Evolutionary conservation across 2,329 filamentous ascomycete species (phyloP), one percentile per base, ranked within the genome.

Genomic region (Fusarium algeriense): DNA sequence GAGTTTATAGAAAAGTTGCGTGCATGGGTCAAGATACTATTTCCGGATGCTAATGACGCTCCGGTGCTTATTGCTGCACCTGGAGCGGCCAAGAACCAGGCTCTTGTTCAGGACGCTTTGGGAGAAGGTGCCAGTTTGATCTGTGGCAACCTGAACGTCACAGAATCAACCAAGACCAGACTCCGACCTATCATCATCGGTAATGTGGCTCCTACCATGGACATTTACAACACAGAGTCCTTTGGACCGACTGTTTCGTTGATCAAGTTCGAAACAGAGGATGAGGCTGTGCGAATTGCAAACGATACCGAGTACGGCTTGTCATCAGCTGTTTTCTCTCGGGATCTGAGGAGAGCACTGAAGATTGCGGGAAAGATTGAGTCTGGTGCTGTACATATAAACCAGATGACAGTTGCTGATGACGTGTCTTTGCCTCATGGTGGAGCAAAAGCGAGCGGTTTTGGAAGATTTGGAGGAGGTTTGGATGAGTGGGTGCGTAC

Each of bases 261-360:
- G 26, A 87, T 91, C 19, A 84, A 87, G n/a, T 85, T 95, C 26
- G 85, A 89, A 14, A 84, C 81, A 5, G 91, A 93, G 48, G 92
- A 93, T 32, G 91, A 94, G 69, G 93, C 92, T 0, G 79, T 96
- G 20, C 82, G 84, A 28, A 82, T 95, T n/a, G 92, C 93, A 13
- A 96, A 97, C 77, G 92, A 95, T 75, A 93, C 91, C 3, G 91
- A 93, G 55, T 96, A 94, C 77, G 93, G 93, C 5, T 85, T 97
- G 12, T 84, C 85, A 5, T 86, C 89, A 4, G 87, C 92, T 0
- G 87, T 96, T 6, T 96, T 94, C 78, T 94, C 92, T 0, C 82
- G 87, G 73, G 89, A 93, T 77, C 80, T 95, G 57, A 80, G 84
- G 53, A 82, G 84, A 43, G 90, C 85, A 0, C 76, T 92, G 67